These are phyloP conservation scores for Apophysomyces elegans DNA, from an alignment of 371 early-diverging fungal species.

Conservation along the genomic window DNA sequence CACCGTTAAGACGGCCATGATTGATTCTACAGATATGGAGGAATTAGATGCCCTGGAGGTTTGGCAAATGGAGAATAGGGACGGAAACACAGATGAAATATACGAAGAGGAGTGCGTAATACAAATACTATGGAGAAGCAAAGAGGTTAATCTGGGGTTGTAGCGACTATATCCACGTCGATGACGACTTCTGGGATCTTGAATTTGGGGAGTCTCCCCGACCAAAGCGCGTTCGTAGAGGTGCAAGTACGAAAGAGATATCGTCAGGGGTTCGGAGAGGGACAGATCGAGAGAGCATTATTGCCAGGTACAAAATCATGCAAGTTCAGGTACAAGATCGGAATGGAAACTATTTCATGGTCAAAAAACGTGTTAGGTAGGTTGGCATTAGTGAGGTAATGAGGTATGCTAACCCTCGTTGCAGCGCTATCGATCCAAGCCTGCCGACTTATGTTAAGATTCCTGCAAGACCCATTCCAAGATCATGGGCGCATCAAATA, in stretches of 20 bases:
- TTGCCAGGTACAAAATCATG: constrained; percentile 83
- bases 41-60: constrained; percentile 77
- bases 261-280: constrained; percentile 31
- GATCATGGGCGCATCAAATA: constrained; percentile 86
- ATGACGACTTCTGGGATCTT: constrained; percentile 85
- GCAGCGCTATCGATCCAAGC: constrained; percentile 75
- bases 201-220: constrained; percentile 62
- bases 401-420: neutral
- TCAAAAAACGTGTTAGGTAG: constrained; percentile 77
- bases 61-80: constrained; percentile 76
- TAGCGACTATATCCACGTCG: constrained; percentile 80
- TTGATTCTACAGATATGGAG: constrained; percentile 60
- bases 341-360: constrained; percentile 77
- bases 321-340: constrained; percentile 84
- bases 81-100: constrained; percentile 68
- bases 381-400: neutral
- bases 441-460: constrained; percentile 88
- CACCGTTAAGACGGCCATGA: constrained; percentile 78
- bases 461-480: constrained; percentile 81
- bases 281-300: constrained; percentile 65
- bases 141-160: neutral
- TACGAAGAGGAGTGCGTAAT: constrained; percentile 77
- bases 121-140: neutral
- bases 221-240: constrained; percentile 33
- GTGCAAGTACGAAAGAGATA: constrained; percentile 19